Conservation (phyloP, 1,284 basidiomycete species). For the Melampsora occidentalis region DNA sequence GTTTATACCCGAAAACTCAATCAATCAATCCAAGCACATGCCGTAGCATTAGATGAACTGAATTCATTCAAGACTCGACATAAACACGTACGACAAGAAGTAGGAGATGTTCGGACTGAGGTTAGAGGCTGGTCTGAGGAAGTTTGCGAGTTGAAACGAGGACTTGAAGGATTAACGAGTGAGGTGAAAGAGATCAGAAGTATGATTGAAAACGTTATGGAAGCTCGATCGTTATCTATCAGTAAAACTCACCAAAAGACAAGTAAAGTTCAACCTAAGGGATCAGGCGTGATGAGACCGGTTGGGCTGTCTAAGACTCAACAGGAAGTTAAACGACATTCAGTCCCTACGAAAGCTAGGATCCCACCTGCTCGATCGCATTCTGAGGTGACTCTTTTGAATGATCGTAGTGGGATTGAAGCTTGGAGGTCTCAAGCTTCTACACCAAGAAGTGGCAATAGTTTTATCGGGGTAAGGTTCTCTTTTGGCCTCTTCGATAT, state of each 20-base stretch:
- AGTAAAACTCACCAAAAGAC: background rate
- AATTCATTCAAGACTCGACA: constrained; percentile 21
- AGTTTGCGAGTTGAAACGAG: constrained; percentile 24
- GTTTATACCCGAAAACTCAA: constrained; percentile 15
- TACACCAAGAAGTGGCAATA: constrained; percentile 18
- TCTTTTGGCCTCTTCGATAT: background rate
- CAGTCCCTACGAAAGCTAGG: background rate
- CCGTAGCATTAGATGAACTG: constrained; percentile 34
- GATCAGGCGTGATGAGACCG: constrained; percentile 12
- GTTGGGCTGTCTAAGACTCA: constrained; percentile 25
- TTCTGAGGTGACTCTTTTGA: constrained; percentile 15
- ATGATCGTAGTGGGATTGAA: constrained; percentile 29
- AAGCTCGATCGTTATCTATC: background rate
- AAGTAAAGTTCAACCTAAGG: constrained; percentile 8
- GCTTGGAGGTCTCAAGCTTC: constrained; percentile 42
- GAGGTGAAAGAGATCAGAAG: constrained; percentile 33
- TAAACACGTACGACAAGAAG: constrained; percentile 19
- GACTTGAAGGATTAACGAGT: constrained; percentile 31
- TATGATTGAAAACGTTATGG: constrained; percentile 25
- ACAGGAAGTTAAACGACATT: constrained; percentile 18
- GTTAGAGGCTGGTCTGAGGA: constrained; percentile 27
- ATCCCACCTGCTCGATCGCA: background rate
- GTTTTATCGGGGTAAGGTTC: constrained; percentile 36
- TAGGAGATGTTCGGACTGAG: constrained; percentile 21
- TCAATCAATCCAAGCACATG: constrained; percentile 34